Evolutionary conservation across 2,329 filamentous ascomycete species (phyloP), one percentile per base, ranked within the genome.

Genomic region (Ilyonectria robusta): DNA sequence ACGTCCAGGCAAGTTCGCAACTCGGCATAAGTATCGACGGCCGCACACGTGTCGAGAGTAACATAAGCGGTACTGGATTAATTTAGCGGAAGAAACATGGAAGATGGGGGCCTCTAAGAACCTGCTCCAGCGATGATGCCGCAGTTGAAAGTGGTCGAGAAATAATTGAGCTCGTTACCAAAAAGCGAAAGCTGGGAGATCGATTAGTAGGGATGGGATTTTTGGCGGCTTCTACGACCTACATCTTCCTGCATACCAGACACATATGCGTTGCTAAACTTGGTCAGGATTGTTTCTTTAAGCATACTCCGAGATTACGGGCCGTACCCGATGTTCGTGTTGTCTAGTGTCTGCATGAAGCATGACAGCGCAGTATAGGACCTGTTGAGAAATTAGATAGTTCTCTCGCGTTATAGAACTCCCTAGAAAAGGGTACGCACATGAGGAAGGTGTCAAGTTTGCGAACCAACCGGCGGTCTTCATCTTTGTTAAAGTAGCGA

Each of bases 21-120:
- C 59, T 59, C 1, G 79, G 79, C 6, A 80, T 77, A 59, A 75
- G 76, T 11, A 76, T 59, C 0, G 78, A 80, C 3, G 78, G 78
- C 0, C 78, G 72, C 1, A 77, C 48, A 6, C 68, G 56, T 2
- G 65, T 70, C 3, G 62, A 50, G 3, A 68, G 58, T 1, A 64
- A 51, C 62, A 68, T 68, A 6, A 68, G 59, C 2, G 68, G 65
- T 2, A 68, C 65, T 67, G 7, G 5, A 53, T 15, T 10, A 13
- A 21, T 21, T 66, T 31, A 66, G 51, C 21, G 26, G 4, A 26
- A 17, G 7, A 2, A 50, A 11, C 4, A 10, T 2, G 1, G n/a
- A 15, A 19, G 11, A 19, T 6, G 10, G 33, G 10, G 10, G 1
- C 0, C 4, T 35, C 2, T 23, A 31, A 46, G 26, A n/a, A 65